Percentiles rank a stretch among this genome's conserved stretches.
Conservation (phyloP, 306 rosid genomes). For the Biancaea sappan region DNA sequence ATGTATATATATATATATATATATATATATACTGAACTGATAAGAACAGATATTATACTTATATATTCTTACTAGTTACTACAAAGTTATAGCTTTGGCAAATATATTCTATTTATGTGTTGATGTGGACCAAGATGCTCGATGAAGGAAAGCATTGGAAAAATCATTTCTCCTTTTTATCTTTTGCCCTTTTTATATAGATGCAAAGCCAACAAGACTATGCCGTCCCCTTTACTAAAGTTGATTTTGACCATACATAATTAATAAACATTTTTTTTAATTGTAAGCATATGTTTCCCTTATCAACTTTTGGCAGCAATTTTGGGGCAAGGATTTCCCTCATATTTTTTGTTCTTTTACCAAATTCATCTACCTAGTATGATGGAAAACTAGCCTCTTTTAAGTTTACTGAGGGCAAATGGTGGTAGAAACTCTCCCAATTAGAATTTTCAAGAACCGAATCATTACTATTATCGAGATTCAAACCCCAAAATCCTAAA, state of each 20-base stretch:
- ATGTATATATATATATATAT: not conserved
- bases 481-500: too few relatives aligned
- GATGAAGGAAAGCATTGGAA: conserved; percentile 41
- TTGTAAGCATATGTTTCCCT: conserved; percentile 13
- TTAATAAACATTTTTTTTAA: not conserved
- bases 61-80: conserved; percentile 13
- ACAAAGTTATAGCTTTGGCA: conserved; percentile 21
- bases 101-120: conserved; percentile 43
- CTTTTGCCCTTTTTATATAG: conserved; percentile 37
- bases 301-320: not conserved
- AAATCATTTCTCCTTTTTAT: conserved; percentile 33
- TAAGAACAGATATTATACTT: conserved; percentile 32
- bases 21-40: conserved; percentile 24
- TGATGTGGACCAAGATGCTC: conserved; percentile 57
- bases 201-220: conserved; percentile 45
- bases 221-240: conserved; percentile 44
- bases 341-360: too few relatives aligned
- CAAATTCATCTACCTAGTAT: too few relatives aligned
- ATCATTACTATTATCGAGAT: too few relatives aligned
- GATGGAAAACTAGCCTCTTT: too few relatives aligned
- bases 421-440: too few relatives aligned
- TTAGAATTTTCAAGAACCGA: too few relatives aligned
- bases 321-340: conserved; percentile 24
- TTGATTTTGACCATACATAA: conserved; percentile 55
- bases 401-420: too few relatives aligned